Evolutionary conservation across 2,329 filamentous ascomycete genomes (phyloP).

Genomic region (Tolypocladium pustulatum): DNA sequence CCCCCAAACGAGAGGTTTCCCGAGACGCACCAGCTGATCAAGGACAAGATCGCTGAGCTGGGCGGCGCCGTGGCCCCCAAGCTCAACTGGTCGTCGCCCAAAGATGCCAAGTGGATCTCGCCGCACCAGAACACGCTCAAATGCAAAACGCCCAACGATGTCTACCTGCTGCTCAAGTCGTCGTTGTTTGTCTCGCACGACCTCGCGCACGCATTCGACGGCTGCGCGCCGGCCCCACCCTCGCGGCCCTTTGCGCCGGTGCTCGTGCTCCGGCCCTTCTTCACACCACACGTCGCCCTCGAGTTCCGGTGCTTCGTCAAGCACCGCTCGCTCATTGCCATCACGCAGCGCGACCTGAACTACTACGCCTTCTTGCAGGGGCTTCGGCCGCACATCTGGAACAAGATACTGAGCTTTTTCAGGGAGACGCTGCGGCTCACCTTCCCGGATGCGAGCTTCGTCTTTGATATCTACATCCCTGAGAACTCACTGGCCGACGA

Average conservation of each 20-base stretch:
- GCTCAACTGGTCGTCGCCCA: conserved; percentile 93
- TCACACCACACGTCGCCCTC: conserved; percentile 78
- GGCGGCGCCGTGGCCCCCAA: conserved; percentile 85
- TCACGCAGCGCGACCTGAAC: conserved; percentile 84
- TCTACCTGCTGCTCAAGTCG: conserved; percentile 89
- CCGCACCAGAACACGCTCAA: conserved; percentile 80
- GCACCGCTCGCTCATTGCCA: conserved; percentile 64
- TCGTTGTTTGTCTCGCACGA: conserved; percentile 94
- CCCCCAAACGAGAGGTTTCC: conserved; percentile 50
- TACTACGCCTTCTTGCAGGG: conserved; percentile 70
- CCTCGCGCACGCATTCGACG: conserved; percentile 85
- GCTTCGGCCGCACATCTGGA: conserved; percentile 54
- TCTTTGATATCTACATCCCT: conserved; percentile 89
- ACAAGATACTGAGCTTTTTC: conserved; percentile 69
- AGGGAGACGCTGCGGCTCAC: conserved; percentile 59
- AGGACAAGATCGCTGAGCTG: conserved; percentile 65
- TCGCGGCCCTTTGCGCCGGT: conserved; percentile 55
- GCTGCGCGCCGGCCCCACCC: conserved; percentile 32
- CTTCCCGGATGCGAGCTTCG: conserved; percentile 76
- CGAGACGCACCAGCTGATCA: conserved; percentile 68
- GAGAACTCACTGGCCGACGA: conserved; percentile 43
- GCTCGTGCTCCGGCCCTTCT: conserved; percentile 78
- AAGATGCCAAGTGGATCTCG: conserved; percentile 90
- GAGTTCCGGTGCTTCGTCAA: conserved; percentile 97
- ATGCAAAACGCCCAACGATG: conserved; percentile 77